Conservation (phyloP, 495 filamentous ascomycete genomes). For the Rostrohypoxylon terebratum region DNA sequence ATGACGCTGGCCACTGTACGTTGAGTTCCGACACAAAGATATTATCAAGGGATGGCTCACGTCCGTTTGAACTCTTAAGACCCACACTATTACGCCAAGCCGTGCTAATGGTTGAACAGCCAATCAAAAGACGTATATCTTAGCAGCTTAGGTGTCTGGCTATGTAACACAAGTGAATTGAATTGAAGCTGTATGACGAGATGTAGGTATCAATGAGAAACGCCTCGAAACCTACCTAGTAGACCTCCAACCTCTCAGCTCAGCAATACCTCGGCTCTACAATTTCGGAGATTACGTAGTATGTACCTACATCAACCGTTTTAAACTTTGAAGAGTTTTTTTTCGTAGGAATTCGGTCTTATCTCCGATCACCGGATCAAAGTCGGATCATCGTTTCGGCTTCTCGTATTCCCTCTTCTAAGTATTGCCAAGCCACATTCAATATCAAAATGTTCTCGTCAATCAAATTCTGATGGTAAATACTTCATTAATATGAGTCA, state of each 20-base stretch:
- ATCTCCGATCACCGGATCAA: slow-evolving; percentile 33
- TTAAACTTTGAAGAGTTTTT: background rate
- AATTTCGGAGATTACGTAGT: no score
- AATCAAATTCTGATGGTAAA: background rate
- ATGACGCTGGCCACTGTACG: background rate
- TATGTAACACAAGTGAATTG: no score
- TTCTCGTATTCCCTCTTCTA: background rate
- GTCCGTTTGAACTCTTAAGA: background rate
- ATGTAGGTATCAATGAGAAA: no score
- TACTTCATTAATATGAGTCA: slow-evolving; percentile 12
- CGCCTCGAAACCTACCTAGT: no score
- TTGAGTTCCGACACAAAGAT: background rate
- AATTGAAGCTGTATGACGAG: no score
- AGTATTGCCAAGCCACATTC: slow-evolving; percentile 3
- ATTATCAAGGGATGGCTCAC: background rate
- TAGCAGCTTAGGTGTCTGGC: no score
- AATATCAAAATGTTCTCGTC: slow-evolving; percentile 4
- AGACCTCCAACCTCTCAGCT: no score
- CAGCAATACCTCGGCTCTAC: no score
- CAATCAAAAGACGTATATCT: no score
- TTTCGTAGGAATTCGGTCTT: background rate
- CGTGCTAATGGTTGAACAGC: no score
- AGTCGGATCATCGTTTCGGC: slow-evolving; percentile 5
- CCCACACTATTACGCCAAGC: no score
- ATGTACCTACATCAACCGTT: no score